Evolutionary conservation across 768 basidiomycete genomes (phyloP), one percentile per base, ranked within the genome.

Genomic region (Flagelloscypha sp.): DNA sequence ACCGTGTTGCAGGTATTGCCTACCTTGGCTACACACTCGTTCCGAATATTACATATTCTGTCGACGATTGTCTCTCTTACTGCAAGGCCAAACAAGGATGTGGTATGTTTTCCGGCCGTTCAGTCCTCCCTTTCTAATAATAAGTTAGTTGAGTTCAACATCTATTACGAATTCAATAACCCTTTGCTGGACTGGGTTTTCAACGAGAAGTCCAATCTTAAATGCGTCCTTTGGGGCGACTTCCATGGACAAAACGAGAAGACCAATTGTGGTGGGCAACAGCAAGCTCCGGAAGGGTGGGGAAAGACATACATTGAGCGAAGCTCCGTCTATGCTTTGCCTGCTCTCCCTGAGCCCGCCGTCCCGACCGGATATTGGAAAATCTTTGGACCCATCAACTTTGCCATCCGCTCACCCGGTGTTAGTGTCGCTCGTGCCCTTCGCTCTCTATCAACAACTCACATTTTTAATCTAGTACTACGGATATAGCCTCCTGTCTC

Each of bases 81-180:
- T 70, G 68, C 36, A 53, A 57, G 25, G 41, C 47, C 2, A 55
- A 64, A 11, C 33, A 55, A 1, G 49, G 44, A 6, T 72, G 70
- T 50, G 68, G 70, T 70, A 48, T 27, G 63, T 57, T 8, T n/a
- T 29, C 13, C 12, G 27, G 20, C 16, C 21, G 18, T 36, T 13
- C 22, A 19, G 27, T n/a, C 7, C 17, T 27, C 35, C 6, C 23
- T 29, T 28, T 35, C 20, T 8, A 23, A 7, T 28, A 23, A 34
- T 23, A 25, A 25, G 18, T 6, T 29, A 72, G 70, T 67, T 4
- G 70, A 70, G 40, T 68, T 57, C 9, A 72, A 72, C 43, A 36
- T 72, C 16, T 72, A 59, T 38, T 70, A 72, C 49, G 68, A 72
- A 40, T 60, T 49, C 52, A 70, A 69, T 47, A 70, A 70, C 41